Conservation (phyloP, 148 eudicot genomes). For the Rhododendron griersonianum region DNA sequence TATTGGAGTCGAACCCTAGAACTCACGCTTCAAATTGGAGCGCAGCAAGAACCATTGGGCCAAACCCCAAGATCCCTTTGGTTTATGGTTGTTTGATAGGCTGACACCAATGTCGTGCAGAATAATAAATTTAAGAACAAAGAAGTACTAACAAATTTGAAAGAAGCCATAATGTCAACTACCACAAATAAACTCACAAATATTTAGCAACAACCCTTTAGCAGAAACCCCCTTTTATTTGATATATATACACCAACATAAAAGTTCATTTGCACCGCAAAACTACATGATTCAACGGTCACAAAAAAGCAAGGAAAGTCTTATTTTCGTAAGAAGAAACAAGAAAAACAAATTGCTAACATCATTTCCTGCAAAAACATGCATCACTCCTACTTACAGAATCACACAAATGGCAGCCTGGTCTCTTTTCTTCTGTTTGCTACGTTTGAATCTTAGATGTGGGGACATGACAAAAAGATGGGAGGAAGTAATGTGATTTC, state of each 20-base stretch:
- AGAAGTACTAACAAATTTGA: too few species aligned
- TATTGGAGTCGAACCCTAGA: too few species aligned
- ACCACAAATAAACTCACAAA: not conserved
- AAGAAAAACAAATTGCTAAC: not conserved
- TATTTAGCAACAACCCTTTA: not conserved
- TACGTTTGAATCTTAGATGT: not conserved
- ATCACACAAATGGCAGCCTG: not conserved
- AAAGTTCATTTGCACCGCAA: not conserved
- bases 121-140: too few species aligned
- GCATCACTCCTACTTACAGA: not conserved
- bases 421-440: not conserved
- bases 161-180: too few species aligned
- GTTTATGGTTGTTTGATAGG: too few species aligned
- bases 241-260: too few species aligned
- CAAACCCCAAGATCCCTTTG: too few species aligned
- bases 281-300: not conserved
- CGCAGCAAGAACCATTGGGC: too few species aligned
- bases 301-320: not conserved
- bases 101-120: too few species aligned
- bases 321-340: not conserved
- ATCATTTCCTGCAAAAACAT: not conserved
- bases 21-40: too few species aligned
- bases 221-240: not conserved
- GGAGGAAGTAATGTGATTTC: not conserved
- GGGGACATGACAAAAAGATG: not conserved